These are phyloP conservation scores for Neurospora sp. DNA, from an alignment of 495 filamentous ascomycete species.

Conservation along the genomic window DNA sequence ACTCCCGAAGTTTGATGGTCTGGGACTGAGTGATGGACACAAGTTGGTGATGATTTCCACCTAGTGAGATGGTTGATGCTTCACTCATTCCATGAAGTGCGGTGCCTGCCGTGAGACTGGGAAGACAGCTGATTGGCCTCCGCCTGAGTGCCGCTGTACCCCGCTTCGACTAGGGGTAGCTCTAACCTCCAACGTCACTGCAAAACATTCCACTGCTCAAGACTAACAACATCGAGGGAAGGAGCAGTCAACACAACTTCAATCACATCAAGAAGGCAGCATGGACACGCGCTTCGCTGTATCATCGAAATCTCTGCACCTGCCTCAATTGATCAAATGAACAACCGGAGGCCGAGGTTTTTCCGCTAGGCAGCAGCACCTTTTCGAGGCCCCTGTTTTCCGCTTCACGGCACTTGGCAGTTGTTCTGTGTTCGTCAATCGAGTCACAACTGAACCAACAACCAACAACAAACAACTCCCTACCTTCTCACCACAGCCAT, in stretches of 20 bases:
- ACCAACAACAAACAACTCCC: background rate
- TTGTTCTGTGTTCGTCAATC: background rate
- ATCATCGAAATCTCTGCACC: background rate
- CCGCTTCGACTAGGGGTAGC: background rate
- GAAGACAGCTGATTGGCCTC: background rate
- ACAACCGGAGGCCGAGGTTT: background rate
- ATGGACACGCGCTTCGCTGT: background rate
- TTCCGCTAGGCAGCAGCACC: background rate
- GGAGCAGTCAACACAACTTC: background rate
- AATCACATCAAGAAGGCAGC: background rate
- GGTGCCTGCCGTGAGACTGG: background rate
- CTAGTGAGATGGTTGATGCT: background rate
- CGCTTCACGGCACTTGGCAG: background rate
- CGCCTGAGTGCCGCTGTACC: background rate
- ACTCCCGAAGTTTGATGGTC: background rate
- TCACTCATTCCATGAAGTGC: background rate
- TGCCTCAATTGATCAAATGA: background rate
- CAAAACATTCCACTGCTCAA: background rate
- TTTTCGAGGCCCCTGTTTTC: background rate
- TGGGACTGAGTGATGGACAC: background rate
- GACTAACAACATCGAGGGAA: background rate
- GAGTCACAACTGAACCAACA: background rate
- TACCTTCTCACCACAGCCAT: background rate
- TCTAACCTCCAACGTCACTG: background rate
- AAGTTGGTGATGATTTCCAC: background rate